Base-by-base conservation (phyloP, 306 rosid species). In the Sindora glabra region DNA sequence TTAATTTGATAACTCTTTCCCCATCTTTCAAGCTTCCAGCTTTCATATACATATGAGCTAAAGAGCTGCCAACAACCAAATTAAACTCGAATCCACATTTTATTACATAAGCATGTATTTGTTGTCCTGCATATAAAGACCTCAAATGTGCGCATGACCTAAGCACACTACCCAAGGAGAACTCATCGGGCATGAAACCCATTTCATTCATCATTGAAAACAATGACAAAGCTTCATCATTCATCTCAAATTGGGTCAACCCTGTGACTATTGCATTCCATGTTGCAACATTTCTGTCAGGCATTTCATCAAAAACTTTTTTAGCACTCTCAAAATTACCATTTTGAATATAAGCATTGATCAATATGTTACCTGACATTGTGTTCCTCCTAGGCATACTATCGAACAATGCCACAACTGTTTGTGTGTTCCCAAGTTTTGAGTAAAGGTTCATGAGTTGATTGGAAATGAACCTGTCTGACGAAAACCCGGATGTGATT, bases 31-130 rank as follows among this genome's bases (percentile, higher is more conserved):
- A 71, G 70, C 82, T 70, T 38, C 96, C 86, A 5, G 81, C 77
- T 69, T 89, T 92, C 90, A 88, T 92, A 73, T 88, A 92, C 95
- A 85, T 86, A 73, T 92, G 96, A 56, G 95, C 89, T 75, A 92
- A 74, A 64, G 94, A 83, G 74, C 94, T 81, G 23, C 85, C 86
- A 38, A 88, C 98, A 27, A 92, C 86, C 73, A 70, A 62, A 83
- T 85, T 77, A 37, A 72, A 51, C 75, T 72, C 90, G 68, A 86
- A 86, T 55, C 92, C 95, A 65, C 80, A 80, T 83, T 88, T 92
- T 63, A 78, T 36, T 30, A 77, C 78, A 76, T 74, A 86, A 19
- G 75, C 83, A 77, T 92, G 98, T 70, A 88, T 78, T 65, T 88
- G 94, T 37, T 60, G 33, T 60, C 98, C 98, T 0, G 69, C 82